Base-by-base conservation (phyloP, 495 filamentous ascomycete genomes). In the Penicillium angulare region DNA sequence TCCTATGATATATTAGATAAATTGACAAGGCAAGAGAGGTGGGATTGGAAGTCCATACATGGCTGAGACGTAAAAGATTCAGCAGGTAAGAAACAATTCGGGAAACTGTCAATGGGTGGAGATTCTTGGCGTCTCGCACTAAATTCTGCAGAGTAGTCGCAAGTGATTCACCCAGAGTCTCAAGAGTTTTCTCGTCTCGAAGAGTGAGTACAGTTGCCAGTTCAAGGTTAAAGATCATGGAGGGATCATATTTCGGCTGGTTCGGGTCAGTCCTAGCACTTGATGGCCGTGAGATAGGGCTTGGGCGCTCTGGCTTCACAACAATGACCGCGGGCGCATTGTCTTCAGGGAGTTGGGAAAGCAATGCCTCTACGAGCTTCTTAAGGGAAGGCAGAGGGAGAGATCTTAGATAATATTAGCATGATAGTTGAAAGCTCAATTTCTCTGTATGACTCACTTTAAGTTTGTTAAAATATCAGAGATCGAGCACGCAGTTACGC, bases 271-370 rank as follows among this genome's bases (percentile, higher is more conserved):
- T 56, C 41, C 75, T 70, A 34, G 67, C 49, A 32, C 73, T 75
- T 27, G 67, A 63, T 23, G 74, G 57, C 47, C 72, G 55, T 31
- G 83, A 74, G 3, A 78, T 71, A 1, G 72, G 64, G 18, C 81
- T 66, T 6, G 86, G 80, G 39, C 86, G 76, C 16, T 97, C 93
- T 4, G 88, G 75, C 68, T 96, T 96, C 5, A 96, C 87, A 12
- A 86, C 85, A 60, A 97, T 92, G 34, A 96, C 86, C 24, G 84
- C 80, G 6, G 90, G 86, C 10, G 84, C 84, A 43, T 84, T 82
- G 43, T 95, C 86, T 55, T 97, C 90, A 3, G 93, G 93, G 17
- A 99, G 73, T 55, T 93, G 83, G n/a, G 83, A 77, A 6, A 99
- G 68, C 10, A 97, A 75, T 5, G 88, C 79, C 51, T 83, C 75